A percentile compares a stretch with the other conserved stretches of the same genome.
phyloP scores from a whole-genome alignment of 75 land plant genomes.

The Cunninghamia lanceolata region DNA sequence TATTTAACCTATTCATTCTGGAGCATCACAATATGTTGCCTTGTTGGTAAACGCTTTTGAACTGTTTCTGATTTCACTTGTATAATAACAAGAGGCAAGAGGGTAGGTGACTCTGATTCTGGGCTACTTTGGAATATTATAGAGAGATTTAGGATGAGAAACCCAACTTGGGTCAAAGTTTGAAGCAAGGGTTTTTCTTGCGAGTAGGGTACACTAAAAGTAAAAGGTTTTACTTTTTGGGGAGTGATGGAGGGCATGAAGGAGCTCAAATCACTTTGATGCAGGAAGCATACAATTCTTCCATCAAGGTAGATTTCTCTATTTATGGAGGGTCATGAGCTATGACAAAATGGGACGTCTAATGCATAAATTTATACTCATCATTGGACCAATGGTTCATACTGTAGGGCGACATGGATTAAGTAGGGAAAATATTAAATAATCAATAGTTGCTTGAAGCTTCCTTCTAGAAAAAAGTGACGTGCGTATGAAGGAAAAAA shows the following conservation, averaged over 20 bases:
- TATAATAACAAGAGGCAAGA: not conserved
- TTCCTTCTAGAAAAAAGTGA: no score
- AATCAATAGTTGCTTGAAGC: not conserved
- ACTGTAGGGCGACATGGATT: not conserved
- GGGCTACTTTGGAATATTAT: not conserved
- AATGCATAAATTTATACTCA: not conserved
- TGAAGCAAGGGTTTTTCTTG: not conserved
- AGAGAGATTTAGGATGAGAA: not conserved
- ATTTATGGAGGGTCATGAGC: not conserved
- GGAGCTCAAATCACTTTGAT: not conserved
- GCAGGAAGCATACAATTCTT: not conserved
- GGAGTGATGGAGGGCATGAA: not conserved
- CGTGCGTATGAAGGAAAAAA: not conserved
- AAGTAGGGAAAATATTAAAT: not conserved
- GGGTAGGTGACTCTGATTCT: not conserved
- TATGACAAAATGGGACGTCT: not conserved
- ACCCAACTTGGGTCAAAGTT: not conserved
- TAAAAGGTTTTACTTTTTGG: not conserved
- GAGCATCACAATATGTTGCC: not conserved
- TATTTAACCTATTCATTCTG: no score
- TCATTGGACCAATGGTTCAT: not conserved
- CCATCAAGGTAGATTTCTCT: not conserved
- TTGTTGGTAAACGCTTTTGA: not conserved
- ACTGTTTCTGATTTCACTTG: not conserved
- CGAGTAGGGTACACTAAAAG: not conserved